Percentiles rank a stretch among this genome's conserved stretches.
Conservation (phyloP, 257 asterid genomes). For the Solanum paucissectum region DNA sequence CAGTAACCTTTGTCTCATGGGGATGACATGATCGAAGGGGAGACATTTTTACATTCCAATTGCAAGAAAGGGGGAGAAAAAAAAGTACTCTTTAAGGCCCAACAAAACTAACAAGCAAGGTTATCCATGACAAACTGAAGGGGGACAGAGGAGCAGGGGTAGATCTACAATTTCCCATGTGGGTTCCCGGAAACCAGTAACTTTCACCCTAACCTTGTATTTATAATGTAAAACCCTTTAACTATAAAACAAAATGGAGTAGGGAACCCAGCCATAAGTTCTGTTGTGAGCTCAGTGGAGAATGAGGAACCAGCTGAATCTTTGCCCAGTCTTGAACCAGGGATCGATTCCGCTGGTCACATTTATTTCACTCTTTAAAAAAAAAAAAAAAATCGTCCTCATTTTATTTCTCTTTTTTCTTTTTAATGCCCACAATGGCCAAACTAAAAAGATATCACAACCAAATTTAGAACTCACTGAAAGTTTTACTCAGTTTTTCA, state of each 20-base stretch:
- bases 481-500: background rate
- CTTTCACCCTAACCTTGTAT: no score
- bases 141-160: background rate
- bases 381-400: background rate
- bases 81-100: background rate
- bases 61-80: background rate
- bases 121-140: background rate
- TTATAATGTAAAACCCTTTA: background rate
- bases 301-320: background rate
- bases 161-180: background rate
- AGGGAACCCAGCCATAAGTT: background rate
- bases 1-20: background rate
- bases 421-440: background rate
- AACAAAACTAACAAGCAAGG: background rate
- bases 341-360: background rate
- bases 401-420: background rate
- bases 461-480: background rate
- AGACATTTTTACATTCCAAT: background rate
- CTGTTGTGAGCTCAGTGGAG: background rate
- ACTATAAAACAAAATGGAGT: background rate
- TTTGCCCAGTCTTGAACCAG: background rate
- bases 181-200: background rate
- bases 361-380: background rate
- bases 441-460: background rate
- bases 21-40: background rate